phyloP scores from a whole-genome alignment of 352 stramenopile species.

The Phytophthora brassicae region DNA sequence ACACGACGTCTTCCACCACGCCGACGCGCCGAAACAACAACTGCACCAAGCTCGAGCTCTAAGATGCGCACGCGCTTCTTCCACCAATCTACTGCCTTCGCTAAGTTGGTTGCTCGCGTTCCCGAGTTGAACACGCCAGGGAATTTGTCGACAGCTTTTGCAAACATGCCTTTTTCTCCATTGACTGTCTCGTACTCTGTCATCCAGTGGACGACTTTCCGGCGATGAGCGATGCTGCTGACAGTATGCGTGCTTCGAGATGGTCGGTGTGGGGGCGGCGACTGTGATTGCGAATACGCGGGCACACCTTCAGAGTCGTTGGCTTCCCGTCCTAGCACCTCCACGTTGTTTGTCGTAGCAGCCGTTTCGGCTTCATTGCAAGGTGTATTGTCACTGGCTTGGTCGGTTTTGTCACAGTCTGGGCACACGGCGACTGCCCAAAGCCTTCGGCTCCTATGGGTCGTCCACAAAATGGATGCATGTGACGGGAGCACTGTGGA shows the following conservation, averaged over 20 bases:
- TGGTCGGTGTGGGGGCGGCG: neutral
- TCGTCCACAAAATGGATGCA: neutral
- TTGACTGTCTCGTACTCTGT: neutral
- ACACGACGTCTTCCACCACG: neutral
- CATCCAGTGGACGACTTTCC: neutral
- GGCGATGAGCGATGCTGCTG: neutral
- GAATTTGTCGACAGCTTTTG: neutral
- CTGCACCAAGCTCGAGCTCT: neutral
- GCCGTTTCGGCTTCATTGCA: neutral
- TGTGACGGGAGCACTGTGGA: neutral
- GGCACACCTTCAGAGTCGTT: neutral
- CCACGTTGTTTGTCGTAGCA: neutral
- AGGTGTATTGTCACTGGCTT: neutral
- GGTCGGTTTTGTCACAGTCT: neutral
- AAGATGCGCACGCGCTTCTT: neutral
- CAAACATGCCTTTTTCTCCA: neutral
- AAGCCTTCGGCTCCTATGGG: neutral
- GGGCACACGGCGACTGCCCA: neutral
- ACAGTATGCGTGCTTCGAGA: neutral
- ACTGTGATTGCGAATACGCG: neutral
- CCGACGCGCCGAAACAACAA: neutral
- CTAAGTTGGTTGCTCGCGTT: neutral
- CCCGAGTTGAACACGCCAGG: neutral
- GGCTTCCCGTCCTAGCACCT: neutral
- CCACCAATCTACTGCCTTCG: slow-evolving; percentile 1